phyloP scores from a whole-genome alignment of 495 filamentous ascomycete species.

The Amphirosellinia nigrospora region DNA sequence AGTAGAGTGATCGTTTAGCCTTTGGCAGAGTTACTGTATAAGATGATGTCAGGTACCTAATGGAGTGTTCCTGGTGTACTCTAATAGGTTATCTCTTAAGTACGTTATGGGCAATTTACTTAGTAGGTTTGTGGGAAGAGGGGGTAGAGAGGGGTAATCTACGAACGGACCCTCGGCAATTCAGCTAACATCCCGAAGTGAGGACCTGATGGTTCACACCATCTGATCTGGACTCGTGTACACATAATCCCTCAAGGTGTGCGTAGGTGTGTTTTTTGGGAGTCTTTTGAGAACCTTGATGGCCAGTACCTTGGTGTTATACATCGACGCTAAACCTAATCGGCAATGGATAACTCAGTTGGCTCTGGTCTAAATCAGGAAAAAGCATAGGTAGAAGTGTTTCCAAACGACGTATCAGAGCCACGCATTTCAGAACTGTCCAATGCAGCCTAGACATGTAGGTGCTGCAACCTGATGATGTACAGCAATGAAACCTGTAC shows the following conservation, averaged over 20 bases:
- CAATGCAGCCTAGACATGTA: slow-evolving; percentile 6
- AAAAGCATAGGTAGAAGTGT: not conserved
- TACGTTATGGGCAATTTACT: not conserved
- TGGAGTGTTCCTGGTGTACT: too few relatives aligned
- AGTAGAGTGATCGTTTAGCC: not conserved
- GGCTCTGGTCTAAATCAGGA: not conserved
- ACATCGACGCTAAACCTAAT: not conserved
- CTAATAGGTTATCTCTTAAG: not conserved
- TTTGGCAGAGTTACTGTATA: not conserved
- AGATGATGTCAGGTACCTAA: slow-evolving; percentile 1
- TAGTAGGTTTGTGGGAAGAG: not conserved
- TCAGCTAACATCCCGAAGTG: slow-evolving; percentile 6
- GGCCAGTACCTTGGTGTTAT: slow-evolving; percentile 21
- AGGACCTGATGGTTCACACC: slow-evolving; percentile 24
- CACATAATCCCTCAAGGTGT: not conserved
- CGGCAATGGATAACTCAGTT: not conserved
- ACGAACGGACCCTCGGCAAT: too few relatives aligned
- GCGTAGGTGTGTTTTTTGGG: not conserved
- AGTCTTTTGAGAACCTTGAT: slow-evolving; percentile 35
- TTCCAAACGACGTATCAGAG: slow-evolving; percentile 8
- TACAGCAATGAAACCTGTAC: too few relatives aligned
- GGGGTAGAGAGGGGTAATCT: not conserved
- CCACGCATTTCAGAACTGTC: not conserved
- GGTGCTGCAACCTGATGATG: not conserved
- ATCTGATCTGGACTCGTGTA: not conserved